Evolutionary conservation across 129 eudicot species (phyloP), one percentile per base, ranked within the genome.

Genomic region (Kitagawia praeruptora): DNA sequence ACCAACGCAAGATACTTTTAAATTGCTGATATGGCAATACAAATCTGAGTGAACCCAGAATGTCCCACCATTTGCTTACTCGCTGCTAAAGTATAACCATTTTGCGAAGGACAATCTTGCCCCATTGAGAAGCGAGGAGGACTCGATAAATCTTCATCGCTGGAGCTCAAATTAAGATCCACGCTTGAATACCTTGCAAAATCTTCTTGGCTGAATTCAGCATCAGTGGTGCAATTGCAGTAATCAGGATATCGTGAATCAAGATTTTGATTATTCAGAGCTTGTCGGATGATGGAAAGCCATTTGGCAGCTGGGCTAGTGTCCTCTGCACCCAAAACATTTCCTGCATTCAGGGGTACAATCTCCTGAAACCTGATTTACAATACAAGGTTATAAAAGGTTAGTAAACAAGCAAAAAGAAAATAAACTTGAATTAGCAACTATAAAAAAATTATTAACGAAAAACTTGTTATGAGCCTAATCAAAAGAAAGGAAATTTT

Each of bases 51-150:
- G 90, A 21, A 89, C 83, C 85, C 95, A 93, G 4, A 91, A 56
- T 91, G 79, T 42, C 98, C 98, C 27, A 93, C 98, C 98, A 93
- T 93, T 80, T 93, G 98, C 64, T 93, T 93, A 69, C 97, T 93
- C 1, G 90, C 95, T 16, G 89, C 91, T 79, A 91, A 75, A 44
- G 81, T 72, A 82, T 89, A 91, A 28, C 85, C 83, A 0, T 75
- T 71, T 25, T 77, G 37, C 14, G 6, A 73, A 15, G 78, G 70
- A 66, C 75, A 28, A 38, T 39, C 67, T 12, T 39, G 48, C 51
- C 72, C 45, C 48, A 6, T 72, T 3, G 85, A 25, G 58, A 81
- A 54, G 27, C 64, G 23, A 6, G 81, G 84, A 8, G 84, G 66
- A 25, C 76, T 66, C 0, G 81, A 82, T 27, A 75, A 71, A 74